Base-by-base conservation (phyloP, 129 eudicot species). In the Flaveria bidentis region DNA sequence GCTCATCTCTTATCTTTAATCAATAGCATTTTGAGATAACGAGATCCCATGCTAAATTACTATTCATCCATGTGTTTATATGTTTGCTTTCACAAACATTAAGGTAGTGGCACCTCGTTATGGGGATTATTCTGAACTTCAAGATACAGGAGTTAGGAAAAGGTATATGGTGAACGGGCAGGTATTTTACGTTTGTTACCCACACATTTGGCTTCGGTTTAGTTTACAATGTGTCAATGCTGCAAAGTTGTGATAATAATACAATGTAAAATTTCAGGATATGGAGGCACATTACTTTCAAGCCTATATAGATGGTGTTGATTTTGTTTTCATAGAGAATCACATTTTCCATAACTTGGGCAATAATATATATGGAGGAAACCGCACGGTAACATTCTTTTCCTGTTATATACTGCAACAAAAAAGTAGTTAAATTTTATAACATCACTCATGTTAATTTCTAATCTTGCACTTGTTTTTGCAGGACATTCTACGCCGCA, bases 401-500 rank as follows among this genome's bases (percentile, higher is more conserved):
- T 18, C 33, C 23, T 71, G 33, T 25, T 50, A 41, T 30, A 42
- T 72, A 67, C 36, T 23, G 71, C 41, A 33, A 9, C n/a, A 16
- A 44, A 23, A 44, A 6, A 1, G 5, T 62, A 30, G 6, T 46
- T 42, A 74, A 50, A 20, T 22, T 33, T 42, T n/a, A 8, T 41
- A 67, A 42, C 28, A 22, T 46, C 1, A 13, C 39, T 16, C 6
- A 9, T 46, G 28, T 51, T 0, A 42, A 1, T 18, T 60, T 49
- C 22, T 23, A 13, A 61, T 28, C 42, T 26, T 78, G 73, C 62
- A 44, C 66, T 82, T 49, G 18, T 23, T 67, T 26, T 76, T 79
- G 85, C 92, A 95, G 99, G 99, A 91, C 82, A 87, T 91, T 77
- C 76, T 95, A 55, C 87, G 88, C 74, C 97, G 96, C 79, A 95